Conservation (phyloP, 306 rosid genomes). For the Cicer judaicum region DNA sequence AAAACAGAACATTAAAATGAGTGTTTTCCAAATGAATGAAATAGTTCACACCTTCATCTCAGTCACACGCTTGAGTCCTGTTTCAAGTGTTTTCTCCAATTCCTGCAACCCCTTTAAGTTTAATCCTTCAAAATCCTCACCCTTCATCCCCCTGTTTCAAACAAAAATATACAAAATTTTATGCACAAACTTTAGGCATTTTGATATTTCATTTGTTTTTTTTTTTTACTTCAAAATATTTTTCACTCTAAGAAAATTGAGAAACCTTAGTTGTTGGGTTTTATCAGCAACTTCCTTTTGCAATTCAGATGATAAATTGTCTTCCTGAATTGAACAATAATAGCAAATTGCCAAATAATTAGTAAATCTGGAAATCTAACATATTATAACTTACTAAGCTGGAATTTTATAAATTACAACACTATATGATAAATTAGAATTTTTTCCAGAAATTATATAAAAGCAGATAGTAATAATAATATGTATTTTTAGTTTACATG, state of each 20-base stretch:
- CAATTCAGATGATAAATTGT: constrained; percentile 21
- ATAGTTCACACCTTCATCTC: constrained; percentile 35
- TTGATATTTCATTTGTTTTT: background rate
- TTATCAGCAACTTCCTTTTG: constrained; percentile 37
- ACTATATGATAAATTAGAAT: too few relatives aligned
- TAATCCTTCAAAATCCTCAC: constrained; percentile 45
- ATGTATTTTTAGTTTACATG: too few relatives aligned
- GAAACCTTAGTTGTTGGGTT: constrained; percentile 44
- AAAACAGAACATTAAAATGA: background rate
- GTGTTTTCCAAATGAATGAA: background rate
- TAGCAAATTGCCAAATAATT: background rate
- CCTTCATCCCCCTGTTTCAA: constrained; percentile 37
- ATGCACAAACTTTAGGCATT: background rate
- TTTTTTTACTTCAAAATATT: background rate
- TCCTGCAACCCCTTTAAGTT: constrained; percentile 34
- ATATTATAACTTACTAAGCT: background rate
- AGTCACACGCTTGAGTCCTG: constrained; percentile 34
- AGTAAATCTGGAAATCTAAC: background rate
- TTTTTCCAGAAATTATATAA: too few relatives aligned
- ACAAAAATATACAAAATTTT: background rate
- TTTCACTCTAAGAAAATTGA: background rate
- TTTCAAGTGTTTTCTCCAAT: constrained; percentile 38
- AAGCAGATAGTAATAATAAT: too few relatives aligned
- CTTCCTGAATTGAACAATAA: constrained; percentile 22
- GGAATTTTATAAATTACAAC: background rate